A percentile compares a stretch with the other conserved stretches of the same genome.
Evolutionary conservation across 2,329 filamentous ascomycete species (phyloP).

Genomic region (Fusarium hostae): DNA sequence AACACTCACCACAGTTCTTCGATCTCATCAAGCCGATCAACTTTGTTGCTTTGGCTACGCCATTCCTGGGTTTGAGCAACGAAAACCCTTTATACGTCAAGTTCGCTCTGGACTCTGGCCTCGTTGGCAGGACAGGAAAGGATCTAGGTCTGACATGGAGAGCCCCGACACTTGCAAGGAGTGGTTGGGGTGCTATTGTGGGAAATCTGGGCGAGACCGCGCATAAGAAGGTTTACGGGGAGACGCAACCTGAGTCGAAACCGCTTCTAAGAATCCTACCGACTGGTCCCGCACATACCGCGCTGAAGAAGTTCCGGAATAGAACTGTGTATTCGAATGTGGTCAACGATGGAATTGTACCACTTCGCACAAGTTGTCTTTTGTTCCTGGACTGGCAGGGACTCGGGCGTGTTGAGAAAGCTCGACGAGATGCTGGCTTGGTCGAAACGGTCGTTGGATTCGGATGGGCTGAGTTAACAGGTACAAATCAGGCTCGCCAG

Average conservation of each 20-base stretch:
- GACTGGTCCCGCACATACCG: slow-evolving; percentile 88
- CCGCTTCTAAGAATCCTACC: slow-evolving; percentile 89
- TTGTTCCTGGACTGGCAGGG: slow-evolving; percentile 97
- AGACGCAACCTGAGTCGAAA: slow-evolving; percentile 78
- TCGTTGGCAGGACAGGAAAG: slow-evolving; percentile 95
- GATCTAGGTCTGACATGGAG: slow-evolving; percentile 96
- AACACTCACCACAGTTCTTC: slow-evolving; percentile 93
- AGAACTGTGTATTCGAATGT: slow-evolving; percentile 96
- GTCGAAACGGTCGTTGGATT: slow-evolving; percentile 94
- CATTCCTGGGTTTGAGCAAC: slow-evolving; percentile 91
- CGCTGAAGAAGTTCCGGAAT: slow-evolving; percentile 87
- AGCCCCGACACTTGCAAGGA: slow-evolving; percentile 84
- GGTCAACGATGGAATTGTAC: slow-evolving; percentile 97
- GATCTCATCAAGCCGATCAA: slow-evolving; percentile 86
- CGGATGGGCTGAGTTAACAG: slow-evolving; percentile 93
- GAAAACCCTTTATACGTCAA: slow-evolving; percentile 98
- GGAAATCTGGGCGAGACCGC: slow-evolving; percentile 73
- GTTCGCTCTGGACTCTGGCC: slow-evolving; percentile 94
- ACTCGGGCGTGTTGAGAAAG: slow-evolving; percentile 91
- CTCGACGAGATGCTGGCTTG: slow-evolving; percentile 87
- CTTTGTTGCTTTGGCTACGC: slow-evolving; percentile 88
- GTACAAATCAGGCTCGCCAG: slow-evolving; percentile 67
- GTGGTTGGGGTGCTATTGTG: slow-evolving; percentile 89
- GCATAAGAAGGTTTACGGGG: slow-evolving; percentile 46
- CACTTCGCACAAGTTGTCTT: slow-evolving; percentile 93